phyloP scores from a whole-genome alignment of 768 basidiomycete species.

The Tulasnella sp. region DNA sequence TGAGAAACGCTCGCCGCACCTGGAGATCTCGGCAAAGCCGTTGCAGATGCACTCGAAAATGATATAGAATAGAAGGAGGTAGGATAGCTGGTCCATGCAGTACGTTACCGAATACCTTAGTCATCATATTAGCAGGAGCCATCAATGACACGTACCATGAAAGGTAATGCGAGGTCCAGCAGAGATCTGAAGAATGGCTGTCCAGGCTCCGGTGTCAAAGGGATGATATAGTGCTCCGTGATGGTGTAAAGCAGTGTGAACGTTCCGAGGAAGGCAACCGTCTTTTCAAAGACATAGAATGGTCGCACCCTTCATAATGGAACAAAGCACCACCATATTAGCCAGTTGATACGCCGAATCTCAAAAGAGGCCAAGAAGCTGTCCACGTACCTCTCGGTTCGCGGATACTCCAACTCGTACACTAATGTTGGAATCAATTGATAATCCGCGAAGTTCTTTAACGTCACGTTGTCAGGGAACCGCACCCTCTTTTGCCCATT shows the following conservation, averaged over 20 bases:
- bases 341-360: neutral
- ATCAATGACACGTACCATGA: conserved; percentile 44
- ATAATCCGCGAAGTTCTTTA: conserved; percentile 74
- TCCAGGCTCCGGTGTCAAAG: conserved; percentile 54
- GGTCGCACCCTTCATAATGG: conserved; percentile 38
- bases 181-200: conserved; percentile 67
- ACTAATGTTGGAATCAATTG: conserved; percentile 85
- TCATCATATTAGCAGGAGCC: neutral
- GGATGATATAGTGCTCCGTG: conserved; percentile 89
- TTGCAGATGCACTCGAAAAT: conserved; percentile 96
- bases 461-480: conserved; percentile 80
- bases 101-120: neutral
- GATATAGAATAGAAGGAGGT: conserved; percentile 76
- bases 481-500: conserved; percentile 36
- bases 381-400: conserved; percentile 60
- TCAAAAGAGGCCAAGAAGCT: neutral
- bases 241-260: conserved; percentile 67
- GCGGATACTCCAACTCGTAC: conserved; percentile 92
- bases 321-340: no score
- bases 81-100: conserved; percentile 42
- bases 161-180: conserved; percentile 81
- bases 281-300: conserved; percentile 65
- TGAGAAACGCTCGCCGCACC: conserved; percentile 37
- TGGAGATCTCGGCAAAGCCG: conserved; percentile 85
- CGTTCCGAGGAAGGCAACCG: conserved; percentile 85